A percentile compares a stretch with the other conserved stretches of the same genome.
phyloP scores from a whole-genome alignment of 768 basidiomycete genomes.

The Leccinum broughii region DNA sequence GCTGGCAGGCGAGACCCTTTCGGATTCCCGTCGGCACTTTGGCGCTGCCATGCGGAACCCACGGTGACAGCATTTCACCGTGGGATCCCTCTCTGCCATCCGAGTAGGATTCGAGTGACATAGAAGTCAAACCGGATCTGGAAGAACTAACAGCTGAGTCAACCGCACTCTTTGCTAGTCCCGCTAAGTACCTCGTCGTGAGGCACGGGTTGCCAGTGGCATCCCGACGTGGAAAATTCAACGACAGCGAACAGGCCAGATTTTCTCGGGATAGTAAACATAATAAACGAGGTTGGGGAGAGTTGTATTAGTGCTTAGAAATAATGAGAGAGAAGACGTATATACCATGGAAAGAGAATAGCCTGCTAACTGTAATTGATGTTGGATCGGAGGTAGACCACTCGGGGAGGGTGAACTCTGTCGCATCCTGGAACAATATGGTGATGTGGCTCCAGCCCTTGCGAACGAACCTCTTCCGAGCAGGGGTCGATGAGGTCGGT shows the following conservation, averaged over 20 bases:
- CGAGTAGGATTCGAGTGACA: too few relatives aligned
- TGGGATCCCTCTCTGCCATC: too few relatives aligned
- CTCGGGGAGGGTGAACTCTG: constrained; percentile 63
- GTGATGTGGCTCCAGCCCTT: constrained; percentile 75
- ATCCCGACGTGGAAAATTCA: constrained; percentile 70
- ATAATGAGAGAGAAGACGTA: background rate
- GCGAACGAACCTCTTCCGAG: constrained; percentile 59
- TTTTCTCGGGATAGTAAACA: constrained; percentile 53
- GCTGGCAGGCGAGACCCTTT: too few relatives aligned
- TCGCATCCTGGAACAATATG: constrained; percentile 72
- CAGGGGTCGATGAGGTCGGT: constrained; percentile 76
- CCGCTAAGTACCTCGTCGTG: constrained; percentile 66
- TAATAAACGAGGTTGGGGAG: constrained; percentile 68
- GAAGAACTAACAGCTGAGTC: constrained; percentile 40
- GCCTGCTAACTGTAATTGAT: constrained; percentile 49
- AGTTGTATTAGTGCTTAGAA: constrained; percentile 36
- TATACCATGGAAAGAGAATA: constrained; percentile 58
- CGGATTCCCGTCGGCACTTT: too few relatives aligned
- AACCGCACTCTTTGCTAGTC: constrained; percentile 56
- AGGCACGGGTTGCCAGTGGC: constrained; percentile 43
- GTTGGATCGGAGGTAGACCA: constrained; percentile 51
- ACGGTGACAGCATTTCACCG: too few relatives aligned
- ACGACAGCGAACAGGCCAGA: constrained; percentile 61
- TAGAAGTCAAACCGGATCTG: too few relatives aligned
- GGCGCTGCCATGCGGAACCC: too few relatives aligned